Base-by-base conservation (phyloP, 2,329 filamentous ascomycete genomes). In the Moelleriella libera region DNA sequence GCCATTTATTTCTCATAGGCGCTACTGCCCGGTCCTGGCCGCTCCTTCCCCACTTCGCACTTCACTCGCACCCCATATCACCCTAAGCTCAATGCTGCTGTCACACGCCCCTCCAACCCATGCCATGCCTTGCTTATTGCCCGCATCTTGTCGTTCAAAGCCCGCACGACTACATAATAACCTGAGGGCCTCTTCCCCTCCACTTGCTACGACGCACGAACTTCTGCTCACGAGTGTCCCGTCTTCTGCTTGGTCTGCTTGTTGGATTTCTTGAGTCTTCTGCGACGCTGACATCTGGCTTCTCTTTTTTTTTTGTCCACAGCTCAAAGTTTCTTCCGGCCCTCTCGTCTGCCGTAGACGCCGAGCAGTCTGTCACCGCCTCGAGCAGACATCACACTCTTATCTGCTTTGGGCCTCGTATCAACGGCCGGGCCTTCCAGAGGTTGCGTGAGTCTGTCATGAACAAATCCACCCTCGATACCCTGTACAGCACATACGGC, bases 11-110 rank as follows among this genome's bases (percentile, higher is more conserved):
- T 21, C 21, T 21, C 21, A 21, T 21, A 21, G 21, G 21, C 21
- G 21, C 21, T 21, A 21, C 21, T 21, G 21, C 21, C 21, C 21
- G 21, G 21, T 21, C 21, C 21, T 21, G 43, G 48, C 43, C 48
- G 32, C 45, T 49, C 45, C 31, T 49, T 43, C 48, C 48, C 45
- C 43, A 49, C 48, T 46, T 45, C 7, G 21, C 40, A 14, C 14
- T 37, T n/a, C 40, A 42, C 21, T n/a, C 11, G 12, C 40, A 42
- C 40, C 40, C 11, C 10, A 42, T 11, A 7, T n/a, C 8, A n/a
- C 12, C 40, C 21, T n/a, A 42, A 42, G 21, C 40, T n/a, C 40
- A 14, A 42, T 29, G 9, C 28, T 30, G 6, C 31, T 21, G 12
- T 28, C 40, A 9, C n/a, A 9, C 40, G 7, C 40, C n/a, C 40